Base-by-base conservation (phyloP, 2,329 filamentous ascomycete genomes). In the Colletotrichum nymphaeae region DNA sequence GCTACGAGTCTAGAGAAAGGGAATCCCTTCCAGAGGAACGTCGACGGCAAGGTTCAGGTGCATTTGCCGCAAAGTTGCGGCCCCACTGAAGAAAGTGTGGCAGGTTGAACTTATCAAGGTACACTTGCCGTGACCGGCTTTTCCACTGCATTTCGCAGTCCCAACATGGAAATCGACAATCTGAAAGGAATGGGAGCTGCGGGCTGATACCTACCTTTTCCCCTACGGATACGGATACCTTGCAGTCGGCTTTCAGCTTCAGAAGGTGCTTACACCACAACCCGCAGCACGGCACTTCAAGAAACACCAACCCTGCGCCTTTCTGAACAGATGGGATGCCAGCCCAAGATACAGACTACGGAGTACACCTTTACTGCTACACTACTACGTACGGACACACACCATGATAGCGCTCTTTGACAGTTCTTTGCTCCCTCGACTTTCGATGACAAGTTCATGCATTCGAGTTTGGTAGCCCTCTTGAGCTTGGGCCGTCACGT, bases 21-120 rank as follows among this genome's bases (percentile, higher is more conserved):
- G 42, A 46, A 46, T 46, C 42, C 42, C 42, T 46, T 46, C 42
- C 42, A 46, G 42, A 46, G 42, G 6, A 46, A 46, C 46, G 42
- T 53, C 32, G n/a, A 35, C 28, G n/a, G 6, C 62, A 53, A 37
- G 46, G 46, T 55, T 35, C 28, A 14, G 28, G 28, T 64, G 49
- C 62, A 46, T 28, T 55, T 64, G 24, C n/a, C 59, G 58, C 49
- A 46, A 24, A 57, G 26, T n/a, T 30, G 35, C 26, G 67, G 59
- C 58, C 63, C 67, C 67, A 69, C 67, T 46, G 37, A 69, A 69
- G 67, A 69, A 64, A 63, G 67, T 63, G 66, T 55, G 32, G 49
- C 66, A 42, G 46, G 7, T 22, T 9, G 30, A 26, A 14, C 24
- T 56, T 56, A 35, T 35, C 56, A 60, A 67, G 28, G 22, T n/a